Conservation (phyloP, 192 early-diverging fungal species). For the Backusella morwellensis region DNA sequence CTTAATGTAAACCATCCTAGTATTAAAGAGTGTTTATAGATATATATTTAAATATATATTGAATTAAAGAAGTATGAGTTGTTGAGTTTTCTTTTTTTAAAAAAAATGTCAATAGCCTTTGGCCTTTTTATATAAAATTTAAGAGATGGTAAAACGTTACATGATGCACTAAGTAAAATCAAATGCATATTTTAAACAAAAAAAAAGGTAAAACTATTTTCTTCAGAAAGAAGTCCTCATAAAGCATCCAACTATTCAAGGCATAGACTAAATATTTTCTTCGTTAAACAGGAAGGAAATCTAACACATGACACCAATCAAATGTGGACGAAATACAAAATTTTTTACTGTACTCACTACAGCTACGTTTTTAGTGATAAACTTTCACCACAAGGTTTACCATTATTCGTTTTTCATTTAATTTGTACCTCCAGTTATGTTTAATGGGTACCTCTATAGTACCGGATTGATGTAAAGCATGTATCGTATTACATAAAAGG, state of each 20-base stretch:
- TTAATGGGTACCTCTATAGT: neutral
- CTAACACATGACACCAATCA: neutral
- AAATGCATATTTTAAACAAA: neutral
- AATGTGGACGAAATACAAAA: neutral
- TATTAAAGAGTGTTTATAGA: neutral
- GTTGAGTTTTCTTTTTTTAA: neutral
- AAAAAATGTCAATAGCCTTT: neutral
- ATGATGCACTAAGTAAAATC: neutral
- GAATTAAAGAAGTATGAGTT: neutral
- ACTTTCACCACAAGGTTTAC: neutral
- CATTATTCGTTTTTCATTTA: neutral
- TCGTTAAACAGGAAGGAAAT: neutral
- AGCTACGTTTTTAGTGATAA: neutral
- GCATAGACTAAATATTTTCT: neutral
- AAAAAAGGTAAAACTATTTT: neutral
- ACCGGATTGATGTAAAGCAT: neutral
- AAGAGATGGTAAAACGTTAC: neutral
- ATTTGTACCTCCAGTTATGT: neutral
- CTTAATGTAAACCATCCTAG: conserved; percentile 1
- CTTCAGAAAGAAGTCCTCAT: neutral
- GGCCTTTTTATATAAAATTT: neutral
- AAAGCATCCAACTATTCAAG: neutral
- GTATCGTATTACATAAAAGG: neutral
- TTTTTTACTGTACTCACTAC: neutral
- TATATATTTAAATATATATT: neutral